A percentile compares a stretch with the other conserved stretches of the same genome.
These are phyloP conservation scores for Tolypocladium tundrense DNA, from an alignment of 2,329 filamentous ascomycete species.

Conservation along the genomic window DNA sequence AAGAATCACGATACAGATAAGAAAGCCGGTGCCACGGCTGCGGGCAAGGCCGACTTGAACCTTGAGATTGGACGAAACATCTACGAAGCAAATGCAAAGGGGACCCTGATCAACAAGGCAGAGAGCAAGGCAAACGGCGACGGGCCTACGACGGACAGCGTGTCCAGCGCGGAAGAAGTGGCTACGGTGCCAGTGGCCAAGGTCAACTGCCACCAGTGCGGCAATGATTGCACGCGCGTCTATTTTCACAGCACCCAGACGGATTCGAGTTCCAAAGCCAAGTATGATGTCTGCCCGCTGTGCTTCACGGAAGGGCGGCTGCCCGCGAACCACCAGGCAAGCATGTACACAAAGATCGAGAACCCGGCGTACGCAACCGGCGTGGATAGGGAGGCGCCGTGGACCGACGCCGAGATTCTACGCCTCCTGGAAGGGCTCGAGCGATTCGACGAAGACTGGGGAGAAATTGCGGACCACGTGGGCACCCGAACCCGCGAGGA, in stretches of 20 bases:
- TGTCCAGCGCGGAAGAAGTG: constrained; percentile 45
- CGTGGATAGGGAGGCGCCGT: constrained; percentile 76
- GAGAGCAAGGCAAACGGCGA: constrained; percentile 72
- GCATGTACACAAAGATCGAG: constrained; percentile 81
- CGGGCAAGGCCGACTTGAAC: constrained; percentile 71
- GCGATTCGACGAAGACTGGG: constrained; percentile 92
- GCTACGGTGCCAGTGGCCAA: constrained; percentile 57
- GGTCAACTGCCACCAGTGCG: constrained; percentile 83
- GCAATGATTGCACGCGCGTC: constrained; percentile 69
- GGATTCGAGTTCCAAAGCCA: constrained; percentile 53
- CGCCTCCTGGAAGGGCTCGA: constrained; percentile 84
- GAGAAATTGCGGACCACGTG: constrained; percentile 83
- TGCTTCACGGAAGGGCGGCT: constrained; percentile 82
- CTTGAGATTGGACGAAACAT: constrained; percentile 92
- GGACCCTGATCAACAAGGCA: constrained; percentile 55
- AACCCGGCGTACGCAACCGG: constrained; percentile 72
- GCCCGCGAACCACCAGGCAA: constrained; percentile 65
- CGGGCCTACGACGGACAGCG: constrained; percentile 54
- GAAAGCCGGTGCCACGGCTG: constrained; percentile 55
- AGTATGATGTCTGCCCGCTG: constrained; percentile 83
- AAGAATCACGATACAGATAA: constrained; percentile 59
- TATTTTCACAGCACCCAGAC: constrained; percentile 50
- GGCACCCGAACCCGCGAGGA: constrained; percentile 87
- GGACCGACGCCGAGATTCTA: constrained; percentile 86
- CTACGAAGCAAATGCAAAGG: constrained; percentile 85